These are phyloP conservation scores for Poteriospumella lacustris DNA, from an alignment of 108 stramenopile species.

Conservation along the genomic window DNA sequence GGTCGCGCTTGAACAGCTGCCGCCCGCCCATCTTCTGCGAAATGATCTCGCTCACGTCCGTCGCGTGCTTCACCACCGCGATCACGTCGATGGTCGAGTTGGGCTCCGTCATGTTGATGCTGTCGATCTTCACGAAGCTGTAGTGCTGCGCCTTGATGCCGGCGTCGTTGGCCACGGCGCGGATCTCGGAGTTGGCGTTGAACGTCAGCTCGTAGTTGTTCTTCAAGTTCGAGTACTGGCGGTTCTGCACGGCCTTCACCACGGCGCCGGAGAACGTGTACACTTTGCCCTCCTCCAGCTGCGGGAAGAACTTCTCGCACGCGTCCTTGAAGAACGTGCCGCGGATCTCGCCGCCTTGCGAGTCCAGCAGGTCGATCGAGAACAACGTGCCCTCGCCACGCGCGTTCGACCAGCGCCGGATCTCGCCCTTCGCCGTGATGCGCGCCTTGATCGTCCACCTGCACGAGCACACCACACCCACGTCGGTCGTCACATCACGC, in stretches of 20 bases:
- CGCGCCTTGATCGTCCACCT: conserved; percentile 58
- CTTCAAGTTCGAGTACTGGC: conserved; percentile 71
- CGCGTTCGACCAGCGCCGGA: conserved; percentile 76
- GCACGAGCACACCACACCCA: not conserved
- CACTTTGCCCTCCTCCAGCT: conserved; percentile 67
- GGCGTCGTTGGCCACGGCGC: conserved; percentile 58
- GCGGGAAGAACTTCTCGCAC: conserved; percentile 74
- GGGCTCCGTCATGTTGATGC: conserved; percentile 41
- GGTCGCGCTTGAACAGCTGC: conserved; percentile 78
- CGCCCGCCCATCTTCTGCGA: conserved; percentile 70
- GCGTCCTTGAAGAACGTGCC: conserved; percentile 94
- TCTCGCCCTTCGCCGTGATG: conserved; percentile 73
- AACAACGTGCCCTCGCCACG: conserved; percentile 83
- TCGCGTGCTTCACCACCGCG: conserved; percentile 70
- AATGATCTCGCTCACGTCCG: conserved; percentile 59
- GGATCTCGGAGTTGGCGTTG: conserved; percentile 77
- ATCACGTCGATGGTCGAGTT: conserved; percentile 66
- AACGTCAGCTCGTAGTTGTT: conserved; percentile 85
- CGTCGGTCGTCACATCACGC: not conserved
- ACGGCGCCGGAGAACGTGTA: conserved; percentile 81
- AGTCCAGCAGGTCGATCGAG: conserved; percentile 76
- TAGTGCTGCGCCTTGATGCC: conserved; percentile 60
- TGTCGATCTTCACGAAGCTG: conserved; percentile 39
- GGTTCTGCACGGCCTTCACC: conserved; percentile 81
- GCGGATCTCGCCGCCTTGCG: conserved; percentile 73